These are phyloP conservation scores for Trifolium fragiferum DNA, from an alignment of 306 rosid species.

Conservation along the genomic window DNA sequence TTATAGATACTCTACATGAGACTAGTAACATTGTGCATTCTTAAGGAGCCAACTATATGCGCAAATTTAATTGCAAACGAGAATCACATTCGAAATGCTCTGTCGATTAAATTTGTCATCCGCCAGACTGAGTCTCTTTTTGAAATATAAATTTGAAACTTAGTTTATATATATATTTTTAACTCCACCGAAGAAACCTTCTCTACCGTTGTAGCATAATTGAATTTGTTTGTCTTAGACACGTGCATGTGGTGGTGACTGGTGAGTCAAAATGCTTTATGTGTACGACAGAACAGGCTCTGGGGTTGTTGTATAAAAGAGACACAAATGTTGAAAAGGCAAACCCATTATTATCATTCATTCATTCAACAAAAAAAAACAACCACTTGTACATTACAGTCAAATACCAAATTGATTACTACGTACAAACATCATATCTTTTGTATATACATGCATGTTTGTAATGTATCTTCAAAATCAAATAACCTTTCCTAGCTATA, in stretches of 20 bases:
- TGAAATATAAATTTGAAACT: too few species aligned
- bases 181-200: too few species aligned
- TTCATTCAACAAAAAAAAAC: constrained; percentile 40
- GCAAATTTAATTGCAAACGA: too few species aligned
- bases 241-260: constrained; percentile 37
- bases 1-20: too few species aligned
- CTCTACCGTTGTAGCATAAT: too few species aligned
- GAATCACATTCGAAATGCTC: too few species aligned
- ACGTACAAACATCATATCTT: too few species aligned
- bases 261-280: constrained; percentile 30
- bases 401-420: constrained; percentile 34
- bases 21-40: too few species aligned
- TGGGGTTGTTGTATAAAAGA: constrained; percentile 28
- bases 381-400: constrained; percentile 32
- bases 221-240: neutral
- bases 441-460: neutral
- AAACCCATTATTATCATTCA: constrained; percentile 44
- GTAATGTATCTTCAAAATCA: constrained; percentile 45
- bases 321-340: constrained; percentile 3
- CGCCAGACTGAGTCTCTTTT: too few species aligned
- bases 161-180: too few species aligned
- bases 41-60: too few species aligned
- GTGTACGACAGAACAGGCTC: constrained; percentile 5
- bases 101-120: too few species aligned
- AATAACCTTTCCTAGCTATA: constrained; percentile 32